Evolutionary conservation across 495 filamentous ascomycete species (phyloP), one percentile per base, ranked within the genome.

Genomic region (Daldinia caldariorum): DNA sequence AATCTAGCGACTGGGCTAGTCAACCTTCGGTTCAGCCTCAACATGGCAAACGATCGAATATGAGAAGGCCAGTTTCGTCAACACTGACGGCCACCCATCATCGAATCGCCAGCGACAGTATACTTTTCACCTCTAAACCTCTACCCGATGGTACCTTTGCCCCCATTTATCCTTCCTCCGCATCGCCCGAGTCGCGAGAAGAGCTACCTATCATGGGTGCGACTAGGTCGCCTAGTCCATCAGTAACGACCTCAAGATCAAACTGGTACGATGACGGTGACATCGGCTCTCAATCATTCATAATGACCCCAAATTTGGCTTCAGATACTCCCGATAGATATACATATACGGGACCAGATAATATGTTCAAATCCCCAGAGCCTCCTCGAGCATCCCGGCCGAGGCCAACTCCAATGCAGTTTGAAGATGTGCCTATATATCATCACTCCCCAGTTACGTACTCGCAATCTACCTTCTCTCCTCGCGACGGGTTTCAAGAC

Each of bases 161-260:
- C 1, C 14, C 16, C 7, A 47, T 0, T 47, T 16, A 2, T 2
- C 43, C 16, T 47, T 47, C 43, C 18, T 47, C 43, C 8, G 7
- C 9, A 47, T 47, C 16, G 16, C 16, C 9, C 10, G 18, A 18
- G 18, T 20, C 43, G 16, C n/a, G 16, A 16, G 43, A 47, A 18
- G 20, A n/a, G 43, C 43, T 47, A 20, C 43, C 43, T 47, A 47
- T 47, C 43, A 47, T 47, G 43, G 43, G 43, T 6, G 43, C 18
- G 14, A 20, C 16, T 10, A 47, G n/a, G 18, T 8, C 16, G 43
- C 3, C 16, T 22, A 47, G 43, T 47, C 43, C 43, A 3, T 47
- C 8, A 47, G 43, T 47, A 22, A 47, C 43, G 16, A 4, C 43
- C 0, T 20, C 43, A 9, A 47, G 20, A 22, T 9, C 9, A 18